phyloP scores from a whole-genome alignment of 2,329 filamentous ascomycete species.

The Alternaria infectoria region DNA sequence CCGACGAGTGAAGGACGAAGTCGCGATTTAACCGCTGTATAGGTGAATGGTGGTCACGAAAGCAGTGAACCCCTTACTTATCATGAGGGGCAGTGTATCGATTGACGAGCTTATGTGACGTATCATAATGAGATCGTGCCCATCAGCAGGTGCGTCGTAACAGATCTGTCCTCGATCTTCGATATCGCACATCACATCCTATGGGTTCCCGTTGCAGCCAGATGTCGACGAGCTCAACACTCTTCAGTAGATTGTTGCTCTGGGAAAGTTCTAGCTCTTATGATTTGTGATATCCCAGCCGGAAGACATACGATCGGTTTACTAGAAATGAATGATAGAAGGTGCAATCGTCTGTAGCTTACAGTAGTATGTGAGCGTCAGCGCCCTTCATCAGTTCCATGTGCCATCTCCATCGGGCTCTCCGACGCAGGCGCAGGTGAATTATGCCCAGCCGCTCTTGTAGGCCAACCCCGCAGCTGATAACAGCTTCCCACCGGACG shows the following conservation, averaged over 20 bases:
- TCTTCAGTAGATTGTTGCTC: background rate
- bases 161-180: background rate
- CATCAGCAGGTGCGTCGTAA: background rate
- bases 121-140: background rate
- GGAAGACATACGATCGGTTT: background rate
- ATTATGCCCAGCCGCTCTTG: background rate
- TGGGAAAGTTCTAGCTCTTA: background rate
- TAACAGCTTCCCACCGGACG: no score
- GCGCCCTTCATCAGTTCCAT: background rate
- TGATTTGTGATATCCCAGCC: background rate
- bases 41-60: background rate
- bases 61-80: background rate
- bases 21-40: background rate
- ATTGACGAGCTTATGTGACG: background rate
- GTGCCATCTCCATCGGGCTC: background rate
- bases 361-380: accelerated
- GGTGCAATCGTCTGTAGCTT: background rate
- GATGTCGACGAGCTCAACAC: background rate
- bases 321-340: accelerated
- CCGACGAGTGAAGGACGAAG: background rate
- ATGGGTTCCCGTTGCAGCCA: background rate
- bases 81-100: background rate
- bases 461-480: background rate
- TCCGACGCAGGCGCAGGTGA: background rate
- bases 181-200: accelerated